Evolutionary conservation across 179 eudicot species (phyloP), one percentile per base, ranked within the genome.

Genomic region (Heliamphora ciliata): DNA sequence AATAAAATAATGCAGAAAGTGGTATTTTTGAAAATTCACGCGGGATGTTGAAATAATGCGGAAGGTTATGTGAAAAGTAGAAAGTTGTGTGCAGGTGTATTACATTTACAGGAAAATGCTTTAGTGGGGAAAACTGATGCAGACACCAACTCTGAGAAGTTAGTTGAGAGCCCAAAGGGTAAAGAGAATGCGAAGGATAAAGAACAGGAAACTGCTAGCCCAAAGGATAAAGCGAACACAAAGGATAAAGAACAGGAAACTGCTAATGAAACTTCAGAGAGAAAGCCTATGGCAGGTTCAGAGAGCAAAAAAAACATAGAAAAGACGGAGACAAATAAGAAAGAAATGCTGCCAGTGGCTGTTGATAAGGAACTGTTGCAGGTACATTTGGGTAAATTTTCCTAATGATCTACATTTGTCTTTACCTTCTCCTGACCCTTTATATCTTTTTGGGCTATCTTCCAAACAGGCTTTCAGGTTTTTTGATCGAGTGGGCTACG

Each of bases 381-480:
- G 95, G 98, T 89, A 85, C 66, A 81, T 73, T 1, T 50, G 71
- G 6, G 8, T n/a, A 54, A 21, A n/a, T 11, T 73, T 75, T 24
- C 17, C 0, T 18, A 10, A 47, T 58, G 4, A 18, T 80, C 68
- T 40, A 47, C n/a, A 50, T 65, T 21, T 50, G 46, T 50, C 46
- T 40, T 18, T 76, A 13, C 44, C 15, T 79, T 40, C 15, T 52
- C 40, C 2, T 73, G 15, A 52, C 69, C 14, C 2, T 40, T 1
- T n/a, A 1, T n/a, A 4, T 46, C 1, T 21, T 8, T 55, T n/a
- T 18, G 70, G 63, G 50, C 18, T 18, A 8, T 48, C 71, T 13
- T 58, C 56, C n/a, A 3, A 63, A 55, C 97, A 95, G 99, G 99
- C 99, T 68, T 96, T 96, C 88, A 94, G 98, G 89, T 96, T 94